A percentile compares a stretch with the other conserved stretches of the same genome.
phyloP scores from a whole-genome alignment of 2,329 filamentous ascomycete species.

The Paracorniculantispora psalliotae region DNA sequence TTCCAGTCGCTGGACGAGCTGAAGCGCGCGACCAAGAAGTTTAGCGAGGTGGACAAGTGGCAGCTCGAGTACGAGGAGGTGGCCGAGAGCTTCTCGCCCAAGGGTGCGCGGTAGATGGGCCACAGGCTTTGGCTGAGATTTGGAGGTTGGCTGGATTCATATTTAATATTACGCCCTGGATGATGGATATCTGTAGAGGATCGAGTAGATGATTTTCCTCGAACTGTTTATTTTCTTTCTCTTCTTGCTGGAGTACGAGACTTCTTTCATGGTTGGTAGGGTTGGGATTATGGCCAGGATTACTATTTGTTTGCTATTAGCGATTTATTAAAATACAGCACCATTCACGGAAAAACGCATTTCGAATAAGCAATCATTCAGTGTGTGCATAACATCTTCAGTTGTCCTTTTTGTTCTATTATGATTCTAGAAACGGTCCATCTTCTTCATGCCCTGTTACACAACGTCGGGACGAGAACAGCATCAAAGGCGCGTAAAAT shows the following conservation, averaged over 20 bases:
- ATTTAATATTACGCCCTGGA: not conserved
- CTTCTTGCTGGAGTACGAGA: not conserved
- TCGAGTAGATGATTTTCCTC: not conserved
- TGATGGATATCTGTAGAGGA: not conserved
- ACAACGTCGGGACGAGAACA: not conserved
- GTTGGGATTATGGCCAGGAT: not conserved
- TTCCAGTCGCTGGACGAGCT: constrained; percentile 47
- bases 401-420: too few species aligned
- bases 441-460: not conserved
- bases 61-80: constrained; percentile 63
- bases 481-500: too few species aligned
- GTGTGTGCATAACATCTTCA: too few species aligned
- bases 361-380: not conserved
- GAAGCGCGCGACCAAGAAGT: constrained; percentile 56
- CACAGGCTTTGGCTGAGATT: not conserved
- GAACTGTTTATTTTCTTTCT: not conserved
- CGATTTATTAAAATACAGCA: not conserved
- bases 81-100: constrained; percentile 30
- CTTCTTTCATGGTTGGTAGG: not conserved
- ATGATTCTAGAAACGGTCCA: too few species aligned
- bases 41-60: constrained; percentile 66
- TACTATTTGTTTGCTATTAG: constrained; percentile 1
- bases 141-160: too few species aligned
- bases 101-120: constrained; percentile 8
- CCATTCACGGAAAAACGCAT: not conserved